A percentile compares a stretch with the other conserved stretches of the same genome.
phyloP scores from a whole-genome alignment of 495 filamentous ascomycete genomes.

The Filosporella fistucella region DNA sequence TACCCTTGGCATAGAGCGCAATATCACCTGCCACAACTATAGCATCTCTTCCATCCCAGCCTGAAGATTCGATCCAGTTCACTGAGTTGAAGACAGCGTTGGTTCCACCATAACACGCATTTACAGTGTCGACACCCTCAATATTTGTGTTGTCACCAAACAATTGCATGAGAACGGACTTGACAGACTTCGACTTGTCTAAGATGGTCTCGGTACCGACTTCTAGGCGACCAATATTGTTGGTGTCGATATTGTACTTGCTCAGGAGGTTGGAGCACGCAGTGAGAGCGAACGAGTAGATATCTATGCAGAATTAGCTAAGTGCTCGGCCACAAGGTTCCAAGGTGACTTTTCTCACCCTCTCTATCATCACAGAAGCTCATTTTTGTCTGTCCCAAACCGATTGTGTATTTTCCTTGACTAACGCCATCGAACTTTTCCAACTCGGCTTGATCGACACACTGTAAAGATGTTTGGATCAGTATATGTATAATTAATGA shows the following conservation, averaged over 20 bases:
- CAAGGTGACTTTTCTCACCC: conserved; percentile 53
- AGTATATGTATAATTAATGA: conserved; percentile 7
- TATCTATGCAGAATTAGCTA: conserved; percentile 57
- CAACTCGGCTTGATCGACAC: conserved; percentile 91
- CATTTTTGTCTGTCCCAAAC: conserved; percentile 99
- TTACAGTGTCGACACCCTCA: conserved; percentile 94
- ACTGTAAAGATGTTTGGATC: conserved; percentile 54
- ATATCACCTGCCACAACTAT: conserved; percentile 96
- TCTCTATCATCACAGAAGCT: conserved; percentile 99
- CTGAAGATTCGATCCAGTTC: conserved; percentile 98
- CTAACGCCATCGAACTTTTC: conserved; percentile 98
- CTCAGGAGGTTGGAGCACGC: conserved; percentile 80
- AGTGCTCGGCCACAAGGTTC: no score
- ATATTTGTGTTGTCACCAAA: conserved; percentile 86
- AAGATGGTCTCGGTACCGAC: conserved; percentile 97
- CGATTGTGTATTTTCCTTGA: conserved; percentile 96
- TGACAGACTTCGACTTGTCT: conserved; percentile 99
- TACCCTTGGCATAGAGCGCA: conserved; percentile 95
- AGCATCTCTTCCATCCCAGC: conserved; percentile 93
- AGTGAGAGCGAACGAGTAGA: conserved; percentile 95
- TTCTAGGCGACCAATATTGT: conserved; percentile 87
- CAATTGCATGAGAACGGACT: conserved; percentile 98
- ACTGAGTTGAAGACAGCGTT: conserved; percentile 96
- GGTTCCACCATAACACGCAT: conserved; percentile 98
- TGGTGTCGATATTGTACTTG: conserved; percentile 91